Conservation (phyloP, 73 alveolate genomes). For the Tetrahymena elliotti region DNA sequence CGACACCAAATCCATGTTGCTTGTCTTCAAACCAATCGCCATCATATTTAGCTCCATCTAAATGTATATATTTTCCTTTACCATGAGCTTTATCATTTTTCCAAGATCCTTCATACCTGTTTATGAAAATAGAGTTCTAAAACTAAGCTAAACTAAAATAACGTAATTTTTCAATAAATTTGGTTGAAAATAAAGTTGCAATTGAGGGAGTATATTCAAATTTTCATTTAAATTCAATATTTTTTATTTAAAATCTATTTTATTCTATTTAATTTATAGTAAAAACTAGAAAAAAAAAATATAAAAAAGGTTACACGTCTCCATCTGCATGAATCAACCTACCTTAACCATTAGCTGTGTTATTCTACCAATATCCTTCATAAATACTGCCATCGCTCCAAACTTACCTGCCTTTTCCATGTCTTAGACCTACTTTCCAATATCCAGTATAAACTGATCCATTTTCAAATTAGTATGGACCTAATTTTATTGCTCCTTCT, state of each 20-base stretch:
- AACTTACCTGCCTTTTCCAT: constrained; percentile 34
- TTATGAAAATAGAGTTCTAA: not conserved
- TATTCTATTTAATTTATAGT: too few relatives aligned
- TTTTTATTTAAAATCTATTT: too few relatives aligned
- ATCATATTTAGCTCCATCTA: constrained; percentile 41
- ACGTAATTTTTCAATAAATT: too few relatives aligned
- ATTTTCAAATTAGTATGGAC: constrained; percentile 14
- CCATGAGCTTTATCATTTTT: constrained; percentile 45
- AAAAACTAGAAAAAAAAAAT: too few relatives aligned
- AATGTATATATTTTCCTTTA: constrained; percentile 24
- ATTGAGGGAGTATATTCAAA: too few relatives aligned
- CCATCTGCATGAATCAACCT: constrained; percentile 43
- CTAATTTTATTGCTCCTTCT: not conserved
- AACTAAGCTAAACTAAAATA: not conserved
- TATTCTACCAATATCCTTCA: constrained; percentile 42
- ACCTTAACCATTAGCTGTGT: constrained; percentile 37
- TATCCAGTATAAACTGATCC: constrained; percentile 39
- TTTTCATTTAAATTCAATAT: too few relatives aligned
- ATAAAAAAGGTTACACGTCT: constrained; percentile 7
- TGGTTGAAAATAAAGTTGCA: too few relatives aligned
- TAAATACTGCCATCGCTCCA: constrained; percentile 45
- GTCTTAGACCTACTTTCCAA: constrained; percentile 26
- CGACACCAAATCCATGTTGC: constrained; percentile 51
- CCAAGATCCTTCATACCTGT: constrained; percentile 59
- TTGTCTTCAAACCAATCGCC: constrained; percentile 66